Evolutionary conservation across 352 stramenopile species (phyloP).

Genomic region (Phytophthora lateralis): DNA sequence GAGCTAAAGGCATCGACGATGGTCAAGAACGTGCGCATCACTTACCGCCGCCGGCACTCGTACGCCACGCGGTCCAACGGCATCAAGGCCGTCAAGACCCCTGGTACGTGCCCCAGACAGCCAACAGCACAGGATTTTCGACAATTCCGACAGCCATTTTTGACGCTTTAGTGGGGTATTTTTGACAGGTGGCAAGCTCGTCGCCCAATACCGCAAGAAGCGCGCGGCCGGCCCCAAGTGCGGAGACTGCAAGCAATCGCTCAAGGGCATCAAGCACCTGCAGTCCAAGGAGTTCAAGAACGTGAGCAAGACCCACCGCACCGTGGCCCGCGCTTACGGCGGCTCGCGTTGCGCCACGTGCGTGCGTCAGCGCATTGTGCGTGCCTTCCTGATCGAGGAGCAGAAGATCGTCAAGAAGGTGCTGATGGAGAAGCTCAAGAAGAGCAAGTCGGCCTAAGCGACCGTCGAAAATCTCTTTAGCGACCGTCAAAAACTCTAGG

Average conservation of each 20-base stretch:
- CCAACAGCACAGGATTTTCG: neutral
- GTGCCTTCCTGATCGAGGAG: conserved; percentile 99
- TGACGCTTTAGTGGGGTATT: conserved; percentile 2
- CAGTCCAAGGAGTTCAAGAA: conserved; percentile 80
- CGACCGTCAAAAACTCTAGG: conserved; percentile 2
- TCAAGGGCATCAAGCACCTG: conserved; percentile 92
- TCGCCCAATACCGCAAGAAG: conserved; percentile 96
- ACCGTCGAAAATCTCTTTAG: neutral
- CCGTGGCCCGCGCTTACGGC: conserved; percentile 97
- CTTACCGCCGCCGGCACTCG: conserved; percentile 95
- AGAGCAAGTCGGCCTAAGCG: conserved; percentile 76
- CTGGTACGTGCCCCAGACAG: conserved; percentile 68
- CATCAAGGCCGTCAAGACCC: conserved; percentile 95
- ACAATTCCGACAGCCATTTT: conserved; percentile 1
- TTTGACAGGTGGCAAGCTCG: conserved; percentile 84
- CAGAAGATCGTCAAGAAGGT: conserved; percentile 99
- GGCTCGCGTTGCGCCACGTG: conserved; percentile 93
- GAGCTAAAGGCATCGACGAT: conserved; percentile 67
- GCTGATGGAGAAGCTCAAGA: conserved; percentile 94
- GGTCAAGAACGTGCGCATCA: conserved; percentile 96
- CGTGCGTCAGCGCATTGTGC: conserved; percentile 96
- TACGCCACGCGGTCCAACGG: conserved; percentile 97
- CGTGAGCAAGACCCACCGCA: conserved; percentile 91
- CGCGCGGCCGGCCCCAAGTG: conserved; percentile 94
- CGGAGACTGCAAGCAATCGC: conserved; percentile 94